Percentiles rank a stretch among this genome's conserved stretches.
phyloP scores from a whole-genome alignment of 768 basidiomycete species.

The Floccularia luteovirens region DNA sequence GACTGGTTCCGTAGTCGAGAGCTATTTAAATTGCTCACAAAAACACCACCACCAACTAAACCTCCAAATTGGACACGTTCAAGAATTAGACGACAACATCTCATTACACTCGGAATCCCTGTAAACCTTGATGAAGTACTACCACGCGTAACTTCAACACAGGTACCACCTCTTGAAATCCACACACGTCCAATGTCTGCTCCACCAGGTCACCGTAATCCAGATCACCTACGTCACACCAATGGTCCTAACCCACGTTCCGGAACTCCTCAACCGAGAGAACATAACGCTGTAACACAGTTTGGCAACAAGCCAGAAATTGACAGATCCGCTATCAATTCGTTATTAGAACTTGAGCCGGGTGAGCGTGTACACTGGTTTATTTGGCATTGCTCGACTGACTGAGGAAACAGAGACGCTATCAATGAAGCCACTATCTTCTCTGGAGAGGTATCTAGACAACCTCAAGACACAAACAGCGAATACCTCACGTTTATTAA shows the following conservation, averaged over 20 bases:
- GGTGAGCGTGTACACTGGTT: conserved; percentile 35
- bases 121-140: conserved; percentile 93
- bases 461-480: conserved; percentile 70
- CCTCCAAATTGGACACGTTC: conserved; percentile 95
- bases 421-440: conserved; percentile 59
- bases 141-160: conserved; percentile 54
- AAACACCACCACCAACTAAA: conserved; percentile 66
- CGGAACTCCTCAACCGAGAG: conserved; percentile 38
- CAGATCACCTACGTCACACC: conserved; percentile 21
- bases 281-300: conserved; percentile 26
- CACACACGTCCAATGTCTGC: conserved; percentile 77
- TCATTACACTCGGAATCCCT: conserved; percentile 88
- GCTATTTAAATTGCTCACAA: conserved; percentile 64
- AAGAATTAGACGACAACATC: conserved; percentile 81
- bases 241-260: conserved; percentile 43
- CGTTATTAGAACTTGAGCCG: conserved; percentile 56
- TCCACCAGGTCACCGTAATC: conserved; percentile 56
- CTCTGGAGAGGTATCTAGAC: conserved; percentile 57
- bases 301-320: conserved; percentile 77
- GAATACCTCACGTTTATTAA: conserved; percentile 67
- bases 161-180: conserved; percentile 76
- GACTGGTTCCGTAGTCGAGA: conserved; percentile 50
- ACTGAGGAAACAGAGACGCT: conserved; percentile 47
- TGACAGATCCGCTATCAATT: conserved; percentile 56
- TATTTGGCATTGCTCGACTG: conserved; percentile 4